Base-by-base conservation (phyloP, 2,329 filamentous ascomycete genomes). In the Dactylellina parvicollis region DNA sequence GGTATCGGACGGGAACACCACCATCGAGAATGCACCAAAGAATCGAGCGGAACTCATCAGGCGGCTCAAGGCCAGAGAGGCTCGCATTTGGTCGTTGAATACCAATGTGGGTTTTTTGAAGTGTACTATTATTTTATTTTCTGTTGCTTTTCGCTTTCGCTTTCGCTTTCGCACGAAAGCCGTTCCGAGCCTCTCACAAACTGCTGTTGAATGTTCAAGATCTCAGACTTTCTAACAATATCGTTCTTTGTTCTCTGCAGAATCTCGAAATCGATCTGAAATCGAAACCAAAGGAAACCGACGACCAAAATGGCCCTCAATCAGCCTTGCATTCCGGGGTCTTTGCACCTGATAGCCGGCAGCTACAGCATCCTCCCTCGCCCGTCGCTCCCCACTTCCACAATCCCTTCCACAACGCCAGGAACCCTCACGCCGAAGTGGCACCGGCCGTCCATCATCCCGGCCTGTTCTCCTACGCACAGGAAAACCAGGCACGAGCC, bases 31-130 rank as follows among this genome's bases (percentile, higher is more conserved):
- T 64, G 57, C 57, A 64, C 66, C 52, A 32, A 65, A 72, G 16
- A 88, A 92, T 79, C 86, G 93, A 75, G 87, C 88, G 66, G 90
- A 93, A 80, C 83, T 96, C 77, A 97, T 98, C 66, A 87, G 92
- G 80, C 86, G 89, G 75, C 85, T 97, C 76, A 97, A 97, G 82
- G 87, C 86, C 80, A 88, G 88, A 30, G 88, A 92, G 81, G 90
- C 87, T 78, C 89, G 91, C 36, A 87, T 87, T 3, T 95, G 91
- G 91, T 83, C 89, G 38, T 86, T 88, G 26, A 87, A 85, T 79
- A 85, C 85, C 77, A 85, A 86, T 83, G 89, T 85, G 67, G 59
- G 67, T 72, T 46, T 28, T 16, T 67, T 57, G 32, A 64, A 72
- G 34, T 79, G 34, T 52, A 72, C 47, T 59, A 55, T 42, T 50